These are phyloP conservation scores for Wickerhamomyces sp. DNA, from an alignment of 1,139 yeast species.

Conservation along the genomic window DNA sequence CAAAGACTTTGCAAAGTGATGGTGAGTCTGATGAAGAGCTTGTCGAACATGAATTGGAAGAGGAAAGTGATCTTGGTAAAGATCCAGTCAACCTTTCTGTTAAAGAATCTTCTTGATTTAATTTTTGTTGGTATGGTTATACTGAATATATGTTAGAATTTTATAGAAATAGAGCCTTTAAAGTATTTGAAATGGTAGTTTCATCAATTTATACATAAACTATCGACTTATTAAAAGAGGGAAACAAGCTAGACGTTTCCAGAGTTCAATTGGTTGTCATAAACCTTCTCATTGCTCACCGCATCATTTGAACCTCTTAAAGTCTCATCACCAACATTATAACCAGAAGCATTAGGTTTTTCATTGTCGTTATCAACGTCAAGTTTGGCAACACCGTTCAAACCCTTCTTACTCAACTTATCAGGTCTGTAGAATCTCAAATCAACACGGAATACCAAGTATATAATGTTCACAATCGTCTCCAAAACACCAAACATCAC, in stretches of 20 bases:
- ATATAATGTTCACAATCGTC: constrained; percentile 46
- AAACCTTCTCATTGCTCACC: too few species aligned
- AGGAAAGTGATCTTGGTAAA: neutral
- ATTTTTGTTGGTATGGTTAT: too few species aligned
- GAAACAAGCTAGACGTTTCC: too few species aligned
- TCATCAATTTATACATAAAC: too few species aligned
- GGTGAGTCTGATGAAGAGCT: neutral
- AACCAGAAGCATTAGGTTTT: neutral
- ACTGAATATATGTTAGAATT: too few species aligned
- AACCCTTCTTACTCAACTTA: constrained; percentile 25
- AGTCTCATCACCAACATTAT: constrained; percentile 10
- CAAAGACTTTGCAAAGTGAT: neutral
- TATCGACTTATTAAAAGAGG: too few species aligned
- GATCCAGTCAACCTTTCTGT: neutral
- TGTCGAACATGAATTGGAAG: neutral
- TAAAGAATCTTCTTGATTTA: neutral
- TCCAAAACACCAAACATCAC: constrained; percentile 65
- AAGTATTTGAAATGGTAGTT: too few species aligned
- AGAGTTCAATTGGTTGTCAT: too few species aligned
- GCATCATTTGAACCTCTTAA: constrained; percentile 8
- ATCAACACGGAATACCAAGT: constrained; percentile 61
- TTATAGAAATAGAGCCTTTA: too few species aligned
- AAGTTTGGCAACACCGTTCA: neutral
- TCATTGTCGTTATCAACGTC: neutral
- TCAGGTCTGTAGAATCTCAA: constrained; percentile 79